Percentiles rank a stretch among this genome's conserved stretches.
Conservation (phyloP, 225 moss, liverwort and hornwort species). For the Sphagnum tenellum region DNA sequence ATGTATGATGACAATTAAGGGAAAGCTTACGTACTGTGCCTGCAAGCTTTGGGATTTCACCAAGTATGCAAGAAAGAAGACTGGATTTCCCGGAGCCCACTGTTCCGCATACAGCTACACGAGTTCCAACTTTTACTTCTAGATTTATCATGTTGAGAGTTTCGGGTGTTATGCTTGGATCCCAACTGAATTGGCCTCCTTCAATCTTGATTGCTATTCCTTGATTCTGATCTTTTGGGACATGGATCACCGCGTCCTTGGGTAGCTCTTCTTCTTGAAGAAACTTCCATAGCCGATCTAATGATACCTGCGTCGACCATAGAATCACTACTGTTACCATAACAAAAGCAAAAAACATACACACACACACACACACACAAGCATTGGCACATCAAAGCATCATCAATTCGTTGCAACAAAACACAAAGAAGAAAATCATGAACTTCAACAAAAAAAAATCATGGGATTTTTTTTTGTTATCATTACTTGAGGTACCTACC, state of each 20-base stretch:
- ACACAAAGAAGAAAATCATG: too few species aligned
- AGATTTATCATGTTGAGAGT: conserved; percentile 31
- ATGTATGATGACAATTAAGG: neutral
- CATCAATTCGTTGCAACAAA: too few species aligned
- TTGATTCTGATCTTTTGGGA: neutral
- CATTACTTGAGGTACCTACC: too few species aligned
- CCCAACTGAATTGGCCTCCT: conserved; percentile 28
- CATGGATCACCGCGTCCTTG: conserved; percentile 16
- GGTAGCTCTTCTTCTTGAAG: conserved; percentile 35
- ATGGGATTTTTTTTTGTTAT: too few species aligned
- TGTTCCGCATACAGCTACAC: conserved; percentile 42
- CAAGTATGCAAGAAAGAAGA: conserved; percentile 37
- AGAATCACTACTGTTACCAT: too few species aligned
- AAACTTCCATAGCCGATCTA: conserved; percentile 30
- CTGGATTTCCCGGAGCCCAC: conserved; percentile 56
- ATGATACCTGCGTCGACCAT: conserved; percentile 19
- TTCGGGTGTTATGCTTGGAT: neutral
- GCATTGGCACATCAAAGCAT: too few species aligned
- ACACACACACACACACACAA: too few species aligned
- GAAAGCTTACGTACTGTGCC: conserved; percentile 27
- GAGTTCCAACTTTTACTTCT: conserved; percentile 17
- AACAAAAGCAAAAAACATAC: too few species aligned
- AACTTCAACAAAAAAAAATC: too few species aligned
- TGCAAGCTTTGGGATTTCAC: conserved; percentile 46
- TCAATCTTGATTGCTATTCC: conserved; percentile 15